Conservation (phyloP, 345 rosid species). For the Populus deltoides region DNA sequence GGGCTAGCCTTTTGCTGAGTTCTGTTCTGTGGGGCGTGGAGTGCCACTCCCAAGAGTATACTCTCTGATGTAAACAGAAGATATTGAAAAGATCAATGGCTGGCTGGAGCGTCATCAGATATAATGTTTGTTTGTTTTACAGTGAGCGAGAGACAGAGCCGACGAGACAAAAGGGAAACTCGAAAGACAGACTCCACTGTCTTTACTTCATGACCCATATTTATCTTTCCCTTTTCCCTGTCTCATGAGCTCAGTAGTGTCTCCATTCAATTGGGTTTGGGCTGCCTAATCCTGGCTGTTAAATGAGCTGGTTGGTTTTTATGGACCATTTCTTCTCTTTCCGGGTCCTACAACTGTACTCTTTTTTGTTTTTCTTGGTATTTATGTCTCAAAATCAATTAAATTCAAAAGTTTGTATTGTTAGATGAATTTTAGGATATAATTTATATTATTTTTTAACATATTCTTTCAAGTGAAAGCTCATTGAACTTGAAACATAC, state of each 20-base stretch:
- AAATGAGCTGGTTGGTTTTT: neutral
- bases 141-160: too few species aligned
- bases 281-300: neutral
- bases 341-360: neutral
- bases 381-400: too few species aligned
- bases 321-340: neutral
- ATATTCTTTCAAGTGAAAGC: too few species aligned
- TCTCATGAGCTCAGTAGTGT: neutral
- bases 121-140: too few species aligned
- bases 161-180: conserved; percentile 49
- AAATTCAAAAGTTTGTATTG: too few species aligned
- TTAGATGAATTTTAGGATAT: too few species aligned
- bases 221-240: neutral
- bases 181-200: conserved; percentile 32
- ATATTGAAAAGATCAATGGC: too few species aligned
- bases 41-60: neutral
- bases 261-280: neutral
- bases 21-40: too few species aligned
- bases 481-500: too few species aligned
- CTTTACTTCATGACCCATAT: conserved; percentile 12
- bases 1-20: too few species aligned
- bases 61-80: neutral
- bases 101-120: too few species aligned
- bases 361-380: neutral
- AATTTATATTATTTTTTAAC: too few species aligned